Conservation (phyloP, 2,329 filamentous ascomycete genomes). For the Colletotrichum sp. region DNA sequence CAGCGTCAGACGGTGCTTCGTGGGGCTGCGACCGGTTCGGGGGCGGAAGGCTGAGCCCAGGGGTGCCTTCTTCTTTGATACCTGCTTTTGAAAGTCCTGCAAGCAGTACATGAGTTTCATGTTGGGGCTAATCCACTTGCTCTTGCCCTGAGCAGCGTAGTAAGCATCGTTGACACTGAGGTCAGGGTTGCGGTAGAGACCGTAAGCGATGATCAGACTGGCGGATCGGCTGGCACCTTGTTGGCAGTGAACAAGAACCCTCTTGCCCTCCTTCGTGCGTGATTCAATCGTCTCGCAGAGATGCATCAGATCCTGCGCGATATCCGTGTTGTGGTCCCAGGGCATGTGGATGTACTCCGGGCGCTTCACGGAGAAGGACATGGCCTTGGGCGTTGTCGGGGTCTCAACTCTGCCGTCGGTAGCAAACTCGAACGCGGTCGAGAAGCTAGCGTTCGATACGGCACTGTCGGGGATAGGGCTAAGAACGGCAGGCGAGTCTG, state of each 20-base stretch:
- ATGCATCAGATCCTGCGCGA: conserved; percentile 76
- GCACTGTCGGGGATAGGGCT: conserved; percentile 62
- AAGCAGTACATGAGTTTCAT: conserved; percentile 93
- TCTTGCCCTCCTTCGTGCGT: conserved; percentile 74
- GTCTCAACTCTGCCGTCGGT: conserved; percentile 46
- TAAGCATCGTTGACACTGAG: conserved; percentile 85
- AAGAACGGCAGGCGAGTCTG: conserved; percentile 37
- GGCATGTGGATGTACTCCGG: conserved; percentile 88
- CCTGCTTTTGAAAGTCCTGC: conserved; percentile 77
- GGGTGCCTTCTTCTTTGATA: conserved; percentile 54
- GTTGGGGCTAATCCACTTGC: conserved; percentile 88
- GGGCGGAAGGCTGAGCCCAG: conserved; percentile 53
- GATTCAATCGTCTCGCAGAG: conserved; percentile 80
- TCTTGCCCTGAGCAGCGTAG: conserved; percentile 79
- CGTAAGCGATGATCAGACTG: conserved; percentile 86
- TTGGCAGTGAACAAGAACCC: conserved; percentile 83
- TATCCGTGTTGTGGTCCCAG: conserved; percentile 90
- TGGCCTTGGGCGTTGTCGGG: conserved; percentile 64
- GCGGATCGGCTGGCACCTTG: conserved; percentile 86
- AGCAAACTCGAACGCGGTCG: conserved; percentile 64
- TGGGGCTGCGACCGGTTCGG: conserved; percentile 58
- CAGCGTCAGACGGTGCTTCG: conserved; percentile 64
- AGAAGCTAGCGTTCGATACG: conserved; percentile 61
- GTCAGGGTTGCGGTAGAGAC: conserved; percentile 78
- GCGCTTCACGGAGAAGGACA: conserved; percentile 45